Percentiles rank a stretch among this genome's conserved stretches.
Conservation (phyloP, 768 basidiomycete genomes). For the Suillus lakei region DNA sequence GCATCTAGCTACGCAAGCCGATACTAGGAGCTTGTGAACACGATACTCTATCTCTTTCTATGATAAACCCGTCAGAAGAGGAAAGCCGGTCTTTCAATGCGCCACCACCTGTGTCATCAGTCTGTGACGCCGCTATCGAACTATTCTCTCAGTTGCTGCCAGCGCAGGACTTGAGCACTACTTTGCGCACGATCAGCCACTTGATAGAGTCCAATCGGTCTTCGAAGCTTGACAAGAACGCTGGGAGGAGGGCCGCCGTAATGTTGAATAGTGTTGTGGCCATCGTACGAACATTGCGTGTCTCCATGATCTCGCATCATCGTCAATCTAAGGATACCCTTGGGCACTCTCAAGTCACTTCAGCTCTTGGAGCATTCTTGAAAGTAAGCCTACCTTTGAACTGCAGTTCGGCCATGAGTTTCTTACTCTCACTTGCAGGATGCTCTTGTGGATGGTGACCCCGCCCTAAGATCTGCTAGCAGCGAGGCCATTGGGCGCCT, state of each 20-base stretch:
- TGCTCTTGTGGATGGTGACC: conserved; percentile 79
- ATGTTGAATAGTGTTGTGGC: conserved; percentile 80
- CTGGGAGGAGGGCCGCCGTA: conserved; percentile 85
- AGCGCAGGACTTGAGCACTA: conserved; percentile 69
- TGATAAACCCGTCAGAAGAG: conserved; percentile 46
- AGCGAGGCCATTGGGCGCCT: conserved; percentile 91
- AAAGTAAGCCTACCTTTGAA: conserved; percentile 57
- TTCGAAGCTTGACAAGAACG: conserved; percentile 83
- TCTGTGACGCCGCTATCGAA: conserved; percentile 89
- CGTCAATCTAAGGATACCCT: conserved; percentile 70
- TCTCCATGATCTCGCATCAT: conserved; percentile 53
- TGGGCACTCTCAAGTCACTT: conserved; percentile 65
- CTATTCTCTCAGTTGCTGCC: conserved; percentile 83
- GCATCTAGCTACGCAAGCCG: conserved; percentile 56
- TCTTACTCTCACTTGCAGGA: conserved; percentile 50
- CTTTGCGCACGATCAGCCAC: conserved; percentile 56
- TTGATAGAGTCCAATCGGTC: conserved; percentile 72
- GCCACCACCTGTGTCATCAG: conserved; percentile 77
- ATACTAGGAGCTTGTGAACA: conserved; percentile 86
- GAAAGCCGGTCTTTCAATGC: conserved; percentile 60
- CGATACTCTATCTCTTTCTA: conserved; percentile 77
- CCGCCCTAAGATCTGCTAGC: conserved; percentile 72
- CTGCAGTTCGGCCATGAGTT: conserved; percentile 6
- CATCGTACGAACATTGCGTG: conserved; percentile 69
- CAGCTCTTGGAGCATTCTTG: conserved; percentile 68